Conservation (phyloP, 306 rosid genomes). For the Lathyrus sativus region DNA sequence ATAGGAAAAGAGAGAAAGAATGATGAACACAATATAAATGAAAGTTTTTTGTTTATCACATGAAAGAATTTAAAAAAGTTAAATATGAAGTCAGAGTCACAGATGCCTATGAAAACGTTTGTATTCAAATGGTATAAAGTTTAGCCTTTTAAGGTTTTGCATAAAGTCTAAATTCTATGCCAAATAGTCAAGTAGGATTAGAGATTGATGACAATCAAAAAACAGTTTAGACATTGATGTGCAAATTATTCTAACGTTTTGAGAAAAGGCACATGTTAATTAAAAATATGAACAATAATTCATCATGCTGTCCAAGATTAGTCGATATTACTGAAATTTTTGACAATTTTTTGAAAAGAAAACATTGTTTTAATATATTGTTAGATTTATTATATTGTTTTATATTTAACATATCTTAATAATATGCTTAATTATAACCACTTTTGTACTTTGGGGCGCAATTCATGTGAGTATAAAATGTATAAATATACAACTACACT, state of each 20-base stretch:
- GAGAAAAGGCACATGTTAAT: not conserved
- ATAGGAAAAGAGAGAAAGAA: not conserved
- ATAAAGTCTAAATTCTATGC: not conserved
- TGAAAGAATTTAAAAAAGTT: not conserved
- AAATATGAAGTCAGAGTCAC: not conserved
- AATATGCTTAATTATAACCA: no score
- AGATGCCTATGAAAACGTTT: not conserved
- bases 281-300: no score
- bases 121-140: conserved; percentile 1
- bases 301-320: no score
- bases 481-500: no score
- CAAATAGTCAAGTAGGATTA: not conserved
- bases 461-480: no score
- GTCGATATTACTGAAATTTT: no score
- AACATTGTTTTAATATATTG: no score
- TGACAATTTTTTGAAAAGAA: no score
- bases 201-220: not conserved
- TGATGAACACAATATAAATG: not conserved
- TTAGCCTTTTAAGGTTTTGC: not conserved
- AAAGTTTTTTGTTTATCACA: not conserved
- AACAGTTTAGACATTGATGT: not conserved
- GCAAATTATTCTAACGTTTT: not conserved
- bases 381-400: no score
- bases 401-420: no score
- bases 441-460: no score